Evolutionary conservation across 208 protist genomes (phyloP).

Genomic region (Leishmania tropica): DNA sequence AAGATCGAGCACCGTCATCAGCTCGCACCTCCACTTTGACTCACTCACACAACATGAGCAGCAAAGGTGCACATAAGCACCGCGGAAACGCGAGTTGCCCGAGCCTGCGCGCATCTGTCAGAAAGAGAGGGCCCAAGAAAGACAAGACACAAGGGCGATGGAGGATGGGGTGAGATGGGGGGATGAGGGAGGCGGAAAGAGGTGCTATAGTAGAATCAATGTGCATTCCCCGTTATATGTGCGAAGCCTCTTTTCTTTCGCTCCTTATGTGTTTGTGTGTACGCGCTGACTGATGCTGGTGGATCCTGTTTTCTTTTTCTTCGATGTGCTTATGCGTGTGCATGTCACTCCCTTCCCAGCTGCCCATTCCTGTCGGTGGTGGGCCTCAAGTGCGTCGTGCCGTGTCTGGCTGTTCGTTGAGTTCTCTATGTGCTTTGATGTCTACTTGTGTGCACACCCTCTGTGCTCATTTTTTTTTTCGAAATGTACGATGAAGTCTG

Average conservation of each 20-base stretch:
- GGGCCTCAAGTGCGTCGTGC: not conserved
- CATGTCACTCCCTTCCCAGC: not conserved
- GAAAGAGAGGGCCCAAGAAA: not conserved
- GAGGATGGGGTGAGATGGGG: not conserved
- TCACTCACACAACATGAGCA: not conserved
- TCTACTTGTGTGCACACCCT: not conserved
- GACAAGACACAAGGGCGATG: not conserved
- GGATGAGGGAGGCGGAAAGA: not conserved
- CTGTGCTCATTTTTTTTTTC: not conserved
- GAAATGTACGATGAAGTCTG: not conserved
- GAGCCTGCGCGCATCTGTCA: not conserved
- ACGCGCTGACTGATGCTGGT: no score
- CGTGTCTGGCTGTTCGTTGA: not conserved
- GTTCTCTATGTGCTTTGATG: not conserved
- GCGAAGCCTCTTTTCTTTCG: conserved; percentile 5
- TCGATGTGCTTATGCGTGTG: not conserved
- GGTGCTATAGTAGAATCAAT: not conserved
- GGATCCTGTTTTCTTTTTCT: not conserved
- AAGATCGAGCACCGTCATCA: not conserved
- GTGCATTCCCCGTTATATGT: not conserved
- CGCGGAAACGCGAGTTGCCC: not conserved
- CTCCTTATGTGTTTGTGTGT: not conserved
- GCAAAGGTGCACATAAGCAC: not conserved
- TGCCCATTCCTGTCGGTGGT: not conserved
- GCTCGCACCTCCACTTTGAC: not conserved